Percentiles rank a stretch among this genome's conserved stretches.
Evolutionary conservation across 75 land plant genomes (phyloP).

Genomic region (Larix kaempferi): DNA sequence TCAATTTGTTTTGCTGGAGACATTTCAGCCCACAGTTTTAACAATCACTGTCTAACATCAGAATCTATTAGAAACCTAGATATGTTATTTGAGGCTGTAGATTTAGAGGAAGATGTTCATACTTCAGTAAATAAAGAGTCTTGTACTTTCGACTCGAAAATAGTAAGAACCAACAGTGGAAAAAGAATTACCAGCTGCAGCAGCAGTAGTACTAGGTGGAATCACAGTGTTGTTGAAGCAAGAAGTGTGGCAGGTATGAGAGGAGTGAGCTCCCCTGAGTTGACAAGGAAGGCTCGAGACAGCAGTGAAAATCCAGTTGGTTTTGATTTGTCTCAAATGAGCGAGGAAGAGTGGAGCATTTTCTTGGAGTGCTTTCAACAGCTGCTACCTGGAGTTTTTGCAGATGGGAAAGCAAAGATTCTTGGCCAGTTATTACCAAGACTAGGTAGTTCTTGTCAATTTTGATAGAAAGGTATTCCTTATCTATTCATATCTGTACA

Average conservation of each 20-base stretch:
- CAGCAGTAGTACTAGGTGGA: background rate
- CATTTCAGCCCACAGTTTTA: background rate
- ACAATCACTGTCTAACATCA: background rate
- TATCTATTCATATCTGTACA: background rate
- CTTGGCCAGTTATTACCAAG: slow-evolving; percentile 27
- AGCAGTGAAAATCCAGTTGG: slow-evolving; percentile 11
- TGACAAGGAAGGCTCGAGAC: slow-evolving; percentile 11
- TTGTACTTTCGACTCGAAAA: background rate
- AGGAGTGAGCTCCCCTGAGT: slow-evolving; percentile 28
- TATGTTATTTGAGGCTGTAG: background rate
- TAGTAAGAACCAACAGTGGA: background rate
- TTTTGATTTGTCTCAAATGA: slow-evolving; percentile 39
- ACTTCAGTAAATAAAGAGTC: background rate
- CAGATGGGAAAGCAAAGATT: slow-evolving; percentile 21
- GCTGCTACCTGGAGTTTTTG: slow-evolving; percentile 51
- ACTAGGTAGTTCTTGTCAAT: slow-evolving; percentile 70
- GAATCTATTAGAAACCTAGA: background rate
- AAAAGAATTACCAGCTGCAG: background rate
- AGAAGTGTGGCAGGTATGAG: slow-evolving; percentile 12
- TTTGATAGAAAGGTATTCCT: slow-evolving; percentile 15
- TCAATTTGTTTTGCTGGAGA: background rate
- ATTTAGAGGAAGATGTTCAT: background rate
- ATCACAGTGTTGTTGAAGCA: background rate
- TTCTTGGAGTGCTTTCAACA: slow-evolving; percentile 61
- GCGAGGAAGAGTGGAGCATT: slow-evolving; percentile 55